A percentile compares a stretch with the other conserved stretches of the same genome.
These are phyloP conservation scores for Chytridium lagenaria DNA, from an alignment of 371 early-diverging fungal species.

Conservation along the genomic window DNA sequence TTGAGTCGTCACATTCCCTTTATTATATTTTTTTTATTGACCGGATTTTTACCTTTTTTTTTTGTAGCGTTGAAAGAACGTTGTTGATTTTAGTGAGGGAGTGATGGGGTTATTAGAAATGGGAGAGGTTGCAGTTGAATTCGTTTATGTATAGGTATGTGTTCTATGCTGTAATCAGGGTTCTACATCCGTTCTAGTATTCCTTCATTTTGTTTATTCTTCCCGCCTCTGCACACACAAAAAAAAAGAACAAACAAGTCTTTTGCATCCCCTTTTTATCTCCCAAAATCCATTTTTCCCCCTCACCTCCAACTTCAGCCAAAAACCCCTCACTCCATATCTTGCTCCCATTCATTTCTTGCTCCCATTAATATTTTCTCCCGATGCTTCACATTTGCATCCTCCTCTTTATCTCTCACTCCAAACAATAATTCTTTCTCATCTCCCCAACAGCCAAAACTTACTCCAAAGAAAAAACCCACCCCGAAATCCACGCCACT, in stretches of 20 bases:
- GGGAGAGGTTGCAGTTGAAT: conserved; percentile 63
- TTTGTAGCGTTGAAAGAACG: conserved; percentile 54
- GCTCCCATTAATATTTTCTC: too few species aligned
- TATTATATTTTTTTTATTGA: background rate
- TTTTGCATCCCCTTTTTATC: too few species aligned
- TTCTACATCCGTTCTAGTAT: background rate
- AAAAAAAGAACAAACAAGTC: too few species aligned
- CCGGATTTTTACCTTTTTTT: background rate
- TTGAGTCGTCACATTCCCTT: conserved; percentile 24
- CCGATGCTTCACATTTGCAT: too few species aligned
- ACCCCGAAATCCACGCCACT: conserved; percentile 27
- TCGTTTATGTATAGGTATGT: conserved; percentile 62
- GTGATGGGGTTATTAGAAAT: conserved; percentile 56
- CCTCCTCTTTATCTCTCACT: background rate
- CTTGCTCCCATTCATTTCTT: too few species aligned
- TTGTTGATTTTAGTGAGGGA: conserved; percentile 58
- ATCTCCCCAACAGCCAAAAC: background rate
- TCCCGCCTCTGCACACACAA: too few species aligned
- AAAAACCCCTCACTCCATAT: background rate
- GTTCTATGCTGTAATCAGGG: background rate
- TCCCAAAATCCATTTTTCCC: background rate
- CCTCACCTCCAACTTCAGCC: background rate
- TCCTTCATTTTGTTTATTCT: too few species aligned
- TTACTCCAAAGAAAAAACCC: conserved; percentile 50
- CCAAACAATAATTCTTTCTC: background rate